Evolutionary conservation across 805 yeast genomes (phyloP), one percentile per base, ranked within the genome.

Genomic region (Candida manassasensis): DNA sequence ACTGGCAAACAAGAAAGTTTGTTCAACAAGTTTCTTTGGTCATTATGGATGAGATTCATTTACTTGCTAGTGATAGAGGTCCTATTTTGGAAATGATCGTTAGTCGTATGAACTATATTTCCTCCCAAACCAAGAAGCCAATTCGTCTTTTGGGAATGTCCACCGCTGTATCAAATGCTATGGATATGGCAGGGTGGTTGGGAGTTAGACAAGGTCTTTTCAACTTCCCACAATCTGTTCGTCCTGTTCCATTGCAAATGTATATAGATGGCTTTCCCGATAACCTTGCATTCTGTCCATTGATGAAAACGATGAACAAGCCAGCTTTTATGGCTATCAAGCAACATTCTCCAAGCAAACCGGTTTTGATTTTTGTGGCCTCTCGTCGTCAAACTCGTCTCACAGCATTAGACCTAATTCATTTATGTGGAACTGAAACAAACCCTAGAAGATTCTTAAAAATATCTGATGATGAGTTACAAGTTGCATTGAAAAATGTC

Each of bases 261-360:
- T 84, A 81, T 48, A 84, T 84, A 43, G 94, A 84, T 52, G 94
- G 94, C 0, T 84, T 81, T 48, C 89, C 88, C 1, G 93, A 84
- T 44, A 81, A 82, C 43, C 67, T 81, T 41, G 88, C 87, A 1
- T 84, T 84, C 51, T 79, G 88, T 48, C 87, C 90, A 1, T 64
- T 85, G 50, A 84, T 84, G 96, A 85, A 79, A 64, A 84, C 79
- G 15, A 85, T 77, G 93, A 87, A 80, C 68, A 87, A 73, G 49
- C 96, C 97, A 1, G 90, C 95, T 0, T 88, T 84, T 50, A 76
- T 82, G 81, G 95, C 96, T 0, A 88, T 88, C 43, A 85, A 87
- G 52, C 87, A 85, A 43, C 96, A 89, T 54, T 84, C 96, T 0
- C 94, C 96, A 2, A 65, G 64, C 13, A 80, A 88, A 53, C 95